These are phyloP conservation scores for Colletotrichum scovillei DNA, from an alignment of 2,329 filamentous ascomycete genomes.

Conservation along the genomic window DNA sequence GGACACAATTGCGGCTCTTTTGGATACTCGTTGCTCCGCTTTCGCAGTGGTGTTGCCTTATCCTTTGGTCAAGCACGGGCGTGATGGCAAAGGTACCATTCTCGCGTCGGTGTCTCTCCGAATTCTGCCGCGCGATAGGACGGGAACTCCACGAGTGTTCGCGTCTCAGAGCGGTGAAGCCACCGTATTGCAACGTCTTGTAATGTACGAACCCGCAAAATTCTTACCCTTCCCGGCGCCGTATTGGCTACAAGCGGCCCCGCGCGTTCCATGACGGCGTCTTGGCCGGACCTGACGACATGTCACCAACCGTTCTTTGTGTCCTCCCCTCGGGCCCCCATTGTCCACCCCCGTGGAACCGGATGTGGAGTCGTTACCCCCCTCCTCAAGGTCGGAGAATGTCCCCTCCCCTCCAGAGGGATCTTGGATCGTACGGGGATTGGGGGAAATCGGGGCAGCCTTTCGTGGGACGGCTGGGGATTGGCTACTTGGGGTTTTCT, in stretches of 20 bases:
- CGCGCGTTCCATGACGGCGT: slow-evolving; percentile 10
- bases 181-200: slow-evolving; percentile 12
- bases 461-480: slow-evolving; percentile 28
- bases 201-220: slow-evolving; percentile 2
- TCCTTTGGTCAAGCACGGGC: not conserved
- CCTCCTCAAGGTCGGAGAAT: slow-evolving; percentile 4
- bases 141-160: slow-evolving; percentile 15
- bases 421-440: slow-evolving; percentile 36
- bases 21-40: slow-evolving; percentile 1
- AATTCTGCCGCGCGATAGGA: slow-evolving; percentile 28
- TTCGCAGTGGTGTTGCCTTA: not conserved
- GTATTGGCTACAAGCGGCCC: slow-evolving; percentile 14
- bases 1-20: slow-evolving; percentile 31
- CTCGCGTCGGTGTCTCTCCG: slow-evolving; percentile 24
- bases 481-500: slow-evolving; percentile 28
- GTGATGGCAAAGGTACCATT: not conserved
- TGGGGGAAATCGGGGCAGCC: slow-evolving; percentile 32
- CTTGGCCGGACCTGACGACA: slow-evolving; percentile 29
- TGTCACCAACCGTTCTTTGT: slow-evolving; percentile 7
- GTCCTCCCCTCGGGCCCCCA: not conserved
- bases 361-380: slow-evolving; percentile 8
- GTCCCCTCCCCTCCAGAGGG: slow-evolving; percentile 22
- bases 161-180: slow-evolving; percentile 30
- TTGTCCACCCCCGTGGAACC: slow-evolving; percentile 20
- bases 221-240: slow-evolving; percentile 8